These are phyloP conservation scores for Camptophora hylomeconis DNA, from an alignment of 2,329 filamentous ascomycete species.

Conservation along the genomic window DNA sequence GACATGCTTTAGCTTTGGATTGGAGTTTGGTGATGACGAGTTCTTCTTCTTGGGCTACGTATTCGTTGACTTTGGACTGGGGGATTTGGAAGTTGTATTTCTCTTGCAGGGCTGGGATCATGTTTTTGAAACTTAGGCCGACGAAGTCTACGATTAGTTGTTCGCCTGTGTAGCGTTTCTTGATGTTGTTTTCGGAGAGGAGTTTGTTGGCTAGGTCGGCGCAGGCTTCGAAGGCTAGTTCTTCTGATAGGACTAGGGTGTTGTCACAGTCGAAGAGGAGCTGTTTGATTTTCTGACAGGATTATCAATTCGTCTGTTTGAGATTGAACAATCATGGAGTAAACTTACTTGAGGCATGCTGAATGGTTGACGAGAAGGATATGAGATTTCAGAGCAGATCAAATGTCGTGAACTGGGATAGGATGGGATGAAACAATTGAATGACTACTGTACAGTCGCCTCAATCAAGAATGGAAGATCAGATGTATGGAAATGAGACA, in stretches of 20 bases:
- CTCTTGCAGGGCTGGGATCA: constrained; percentile 64
- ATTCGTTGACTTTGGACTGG: constrained; percentile 55
- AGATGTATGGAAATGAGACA: no score
- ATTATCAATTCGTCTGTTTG: no score
- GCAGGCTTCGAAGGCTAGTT: constrained; percentile 82
- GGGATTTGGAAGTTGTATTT: constrained; percentile 61
- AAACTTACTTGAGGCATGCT: no score
- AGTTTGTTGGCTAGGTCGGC: constrained; percentile 82
- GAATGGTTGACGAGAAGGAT: no score
- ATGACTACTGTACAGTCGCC: no score
- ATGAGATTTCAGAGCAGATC: no score
- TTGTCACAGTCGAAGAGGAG: constrained; percentile 70
- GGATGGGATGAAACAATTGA: no score
- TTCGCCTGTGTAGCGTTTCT: constrained; percentile 61
- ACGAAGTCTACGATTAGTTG: constrained; percentile 77
- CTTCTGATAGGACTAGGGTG: constrained; percentile 84
- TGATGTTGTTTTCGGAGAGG: constrained; percentile 51
- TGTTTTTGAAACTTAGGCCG: constrained; percentile 88
- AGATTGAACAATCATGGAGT: no score
- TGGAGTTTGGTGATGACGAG: constrained; percentile 71
- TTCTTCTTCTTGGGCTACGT: constrained; percentile 67
- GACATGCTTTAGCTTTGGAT: constrained; percentile 53
- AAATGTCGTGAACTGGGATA: no score
- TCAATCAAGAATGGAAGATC: no score
- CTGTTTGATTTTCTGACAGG: constrained; percentile 44